phyloP scores from a whole-genome alignment of 352 stramenopile species.

The Phytophthora uliginosa region DNA sequence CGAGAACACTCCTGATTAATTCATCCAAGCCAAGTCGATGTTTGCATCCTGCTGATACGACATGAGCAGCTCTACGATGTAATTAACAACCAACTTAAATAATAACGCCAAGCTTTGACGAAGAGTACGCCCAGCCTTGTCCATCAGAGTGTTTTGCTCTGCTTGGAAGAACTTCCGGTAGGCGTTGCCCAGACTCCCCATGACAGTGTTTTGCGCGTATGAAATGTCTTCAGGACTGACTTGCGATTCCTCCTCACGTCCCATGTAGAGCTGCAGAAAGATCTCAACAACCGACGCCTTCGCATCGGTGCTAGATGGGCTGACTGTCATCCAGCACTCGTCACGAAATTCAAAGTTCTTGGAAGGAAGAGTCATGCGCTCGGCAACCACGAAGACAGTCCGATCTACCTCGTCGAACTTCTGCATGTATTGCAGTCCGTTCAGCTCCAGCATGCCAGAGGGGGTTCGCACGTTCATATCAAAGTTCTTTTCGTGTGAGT shows the following conservation, averaged over 20 bases:
- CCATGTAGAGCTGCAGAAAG: constrained; percentile 33
- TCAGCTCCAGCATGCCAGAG: constrained; percentile 21
- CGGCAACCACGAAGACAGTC: constrained; percentile 22
- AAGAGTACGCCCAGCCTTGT: constrained; percentile 14
- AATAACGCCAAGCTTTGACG: not conserved
- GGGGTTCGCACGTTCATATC: constrained; percentile 20
- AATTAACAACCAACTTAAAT: not conserved
- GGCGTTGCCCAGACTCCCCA: constrained; percentile 33
- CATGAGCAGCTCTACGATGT: not conserved
- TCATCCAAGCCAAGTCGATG: no score
- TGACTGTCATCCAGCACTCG: constrained; percentile 37
- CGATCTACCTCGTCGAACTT: constrained; percentile 29
- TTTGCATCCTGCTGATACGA: no score
- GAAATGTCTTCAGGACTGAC: constrained; percentile 16
- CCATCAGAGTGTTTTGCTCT: constrained; percentile 34
- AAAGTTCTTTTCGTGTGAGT: constrained; percentile 36
- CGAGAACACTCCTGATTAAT: no score
- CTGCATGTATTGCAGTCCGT: constrained; percentile 38
- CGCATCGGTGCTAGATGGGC: not conserved
- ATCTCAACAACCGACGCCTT: constrained; percentile 16
- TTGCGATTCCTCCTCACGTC: constrained; percentile 1
- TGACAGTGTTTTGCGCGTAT: constrained; percentile 27
- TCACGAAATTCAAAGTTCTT: constrained; percentile 27
- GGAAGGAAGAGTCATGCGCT: constrained; percentile 20
- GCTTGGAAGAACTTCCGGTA: constrained; percentile 30